Evolutionary conservation across 768 basidiomycete species (phyloP).

Genomic region (Russula vinacea): DNA sequence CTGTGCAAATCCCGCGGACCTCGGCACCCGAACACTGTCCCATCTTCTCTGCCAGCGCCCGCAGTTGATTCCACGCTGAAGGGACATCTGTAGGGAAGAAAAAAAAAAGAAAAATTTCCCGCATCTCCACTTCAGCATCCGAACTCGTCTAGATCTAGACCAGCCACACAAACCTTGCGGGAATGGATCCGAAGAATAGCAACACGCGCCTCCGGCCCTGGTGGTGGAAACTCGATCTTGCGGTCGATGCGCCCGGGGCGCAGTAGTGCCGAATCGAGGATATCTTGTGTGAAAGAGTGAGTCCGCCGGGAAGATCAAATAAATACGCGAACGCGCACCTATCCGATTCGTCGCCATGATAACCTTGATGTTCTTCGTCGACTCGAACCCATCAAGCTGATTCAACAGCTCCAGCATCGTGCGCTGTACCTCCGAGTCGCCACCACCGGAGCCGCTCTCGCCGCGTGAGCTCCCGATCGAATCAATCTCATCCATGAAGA

Average conservation of each 20-base stretch:
- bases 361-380: constrained; percentile 81
- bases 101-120: too few species aligned
- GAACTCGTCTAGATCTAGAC: background rate
- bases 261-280: constrained; percentile 88
- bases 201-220: constrained; percentile 93
- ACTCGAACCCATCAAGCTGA: constrained; percentile 65
- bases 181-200: constrained; percentile 97
- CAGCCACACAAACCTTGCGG: constrained; percentile 60
- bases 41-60: constrained; percentile 97
- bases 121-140: constrained; percentile 2
- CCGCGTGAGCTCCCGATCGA: constrained; percentile 93
- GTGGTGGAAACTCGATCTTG: constrained; percentile 98
- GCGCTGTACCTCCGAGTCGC: constrained; percentile 64
- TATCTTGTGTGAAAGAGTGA: constrained; percentile 51
- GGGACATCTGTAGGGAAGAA: constrained; percentile 68
- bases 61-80: constrained; percentile 98
- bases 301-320: background rate
- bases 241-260: constrained; percentile 94
- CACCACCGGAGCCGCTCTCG: constrained; percentile 62
- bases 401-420: constrained; percentile 66
- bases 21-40: constrained; percentile 98
- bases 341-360: constrained; percentile 99
- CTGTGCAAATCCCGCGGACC: constrained; percentile 94
- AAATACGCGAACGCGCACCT: constrained; percentile 42
- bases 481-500: constrained; percentile 99